A percentile compares a stretch with the other conserved stretches of the same genome.
These are phyloP conservation scores for Nectriaceae sp. DNA, from an alignment of 2,329 filamentous ascomycete species.

Conservation along the genomic window DNA sequence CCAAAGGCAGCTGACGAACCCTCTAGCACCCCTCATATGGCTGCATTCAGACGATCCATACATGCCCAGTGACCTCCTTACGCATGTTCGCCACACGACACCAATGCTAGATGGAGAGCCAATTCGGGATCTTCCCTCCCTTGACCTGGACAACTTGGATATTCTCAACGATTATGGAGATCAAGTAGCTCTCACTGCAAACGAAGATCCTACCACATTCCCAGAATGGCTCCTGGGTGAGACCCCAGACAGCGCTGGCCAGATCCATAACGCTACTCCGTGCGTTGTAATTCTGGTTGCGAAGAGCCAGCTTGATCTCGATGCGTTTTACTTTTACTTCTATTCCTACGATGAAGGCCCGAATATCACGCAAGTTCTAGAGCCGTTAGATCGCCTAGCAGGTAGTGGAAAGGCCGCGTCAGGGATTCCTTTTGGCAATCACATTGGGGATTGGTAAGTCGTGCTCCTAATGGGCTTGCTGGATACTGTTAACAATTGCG, in stretches of 20 bases:
- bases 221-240: conserved; percentile 32
- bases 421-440: conserved; percentile 33
- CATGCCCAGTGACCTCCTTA: conserved; percentile 32
- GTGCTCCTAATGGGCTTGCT: neutral
- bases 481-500: neutral
- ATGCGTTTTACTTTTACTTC: conserved; percentile 38
- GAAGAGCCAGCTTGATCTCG: conserved; percentile 26
- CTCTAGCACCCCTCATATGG: conserved; percentile 34
- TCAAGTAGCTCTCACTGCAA: conserved; percentile 24
- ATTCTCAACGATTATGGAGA: conserved; percentile 23
- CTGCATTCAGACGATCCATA: conserved; percentile 35
- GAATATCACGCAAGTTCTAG: conserved; percentile 34
- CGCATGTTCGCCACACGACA: conserved; percentile 32
- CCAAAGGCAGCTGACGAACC: conserved; percentile 1
- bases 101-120: conserved; percentile 21
- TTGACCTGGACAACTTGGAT: conserved; percentile 33
- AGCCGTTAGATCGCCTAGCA: conserved; percentile 27
- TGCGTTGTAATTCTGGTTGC: conserved; percentile 34
- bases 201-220: conserved; percentile 28
- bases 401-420: conserved; percentile 5
- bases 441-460: conserved; percentile 32
- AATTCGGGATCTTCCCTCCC: conserved; percentile 17
- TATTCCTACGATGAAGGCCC: conserved; percentile 36
- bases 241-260: conserved; percentile 20
- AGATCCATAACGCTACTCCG: conserved; percentile 27